Evolutionary conservation across 495 filamentous ascomycete genomes (phyloP).

Genomic region (Neurospora sp.): DNA sequence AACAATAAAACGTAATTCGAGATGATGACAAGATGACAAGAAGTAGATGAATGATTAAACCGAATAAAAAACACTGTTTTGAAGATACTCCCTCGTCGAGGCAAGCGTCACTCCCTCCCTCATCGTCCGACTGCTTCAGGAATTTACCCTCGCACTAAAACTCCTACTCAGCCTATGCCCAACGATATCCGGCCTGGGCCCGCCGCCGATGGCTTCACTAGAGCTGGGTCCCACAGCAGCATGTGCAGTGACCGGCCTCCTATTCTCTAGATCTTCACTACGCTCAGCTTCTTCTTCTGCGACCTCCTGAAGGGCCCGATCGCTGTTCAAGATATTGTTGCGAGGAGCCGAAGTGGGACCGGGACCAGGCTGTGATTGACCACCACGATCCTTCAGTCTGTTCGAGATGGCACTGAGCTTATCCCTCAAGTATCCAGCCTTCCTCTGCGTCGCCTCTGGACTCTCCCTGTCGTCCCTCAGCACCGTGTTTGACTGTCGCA

Average conservation of each 20-base stretch:
- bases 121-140: neutral
- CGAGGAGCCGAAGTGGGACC: neutral
- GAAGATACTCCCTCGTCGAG: neutral
- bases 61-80: neutral
- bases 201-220: neutral
- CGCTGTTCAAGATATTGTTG: neutral
- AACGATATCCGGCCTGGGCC: neutral
- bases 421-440: slow-evolving; percentile 26
- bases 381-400: slow-evolving; percentile 20
- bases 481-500: neutral
- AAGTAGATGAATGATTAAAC: neutral
- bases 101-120: neutral
- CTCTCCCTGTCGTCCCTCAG: slow-evolving; percentile 1
- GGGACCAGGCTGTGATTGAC: neutral
- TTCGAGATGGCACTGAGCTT: slow-evolving; percentile 28
- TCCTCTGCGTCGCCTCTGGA: slow-evolving; percentile 13
- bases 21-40: neutral
- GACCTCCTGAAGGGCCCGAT: neutral
- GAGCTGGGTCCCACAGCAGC: neutral
- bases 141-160: slow-evolving; percentile 10
- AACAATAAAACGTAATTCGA: neutral
- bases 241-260: neutral
- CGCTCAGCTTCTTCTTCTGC: neutral
- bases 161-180: slow-evolving; percentile 1
- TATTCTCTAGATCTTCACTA: slow-evolving; percentile 2